Conservation (phyloP, 1,284 basidiomycete species). For the Naganishia albida region DNA sequence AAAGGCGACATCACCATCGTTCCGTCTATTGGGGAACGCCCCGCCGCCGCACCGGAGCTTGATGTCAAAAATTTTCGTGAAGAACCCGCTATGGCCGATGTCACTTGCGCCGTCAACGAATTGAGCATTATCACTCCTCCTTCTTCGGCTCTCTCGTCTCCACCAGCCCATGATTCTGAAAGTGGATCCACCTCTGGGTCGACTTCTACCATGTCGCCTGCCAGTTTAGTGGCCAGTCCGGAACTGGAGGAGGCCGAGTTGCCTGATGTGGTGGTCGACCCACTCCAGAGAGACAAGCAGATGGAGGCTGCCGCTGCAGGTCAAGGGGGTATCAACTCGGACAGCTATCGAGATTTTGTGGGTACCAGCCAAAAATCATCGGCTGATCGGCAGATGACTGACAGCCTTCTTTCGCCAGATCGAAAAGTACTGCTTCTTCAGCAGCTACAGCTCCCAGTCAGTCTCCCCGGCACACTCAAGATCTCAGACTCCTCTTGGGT, state of each 20-base stretch:
- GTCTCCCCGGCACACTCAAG: constrained; percentile 31
- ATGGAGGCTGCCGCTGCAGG: constrained; percentile 38
- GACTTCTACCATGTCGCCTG: constrained; percentile 37
- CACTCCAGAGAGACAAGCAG: constrained; percentile 37
- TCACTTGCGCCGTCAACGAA: constrained; percentile 39
- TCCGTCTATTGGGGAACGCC: background rate
- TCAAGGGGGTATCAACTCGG: constrained; percentile 37
- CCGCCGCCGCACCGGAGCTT: background rate
- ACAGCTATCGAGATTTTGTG: constrained; percentile 51
- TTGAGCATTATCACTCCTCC: constrained; percentile 47
- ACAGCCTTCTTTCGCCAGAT: constrained; percentile 38
- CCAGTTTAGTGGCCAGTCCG: constrained; percentile 31
- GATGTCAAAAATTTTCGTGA: constrained; percentile 17
- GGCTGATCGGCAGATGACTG: background rate
- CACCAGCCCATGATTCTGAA: constrained; percentile 37
- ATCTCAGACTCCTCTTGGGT: constrained; percentile 28
- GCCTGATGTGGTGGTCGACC: constrained; percentile 36
- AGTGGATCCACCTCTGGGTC: constrained; percentile 37
- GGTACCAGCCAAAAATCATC: constrained; percentile 28
- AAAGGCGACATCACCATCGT: background rate
- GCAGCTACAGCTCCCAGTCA: constrained; percentile 36
- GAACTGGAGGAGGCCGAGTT: constrained; percentile 6
- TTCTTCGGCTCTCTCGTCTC: constrained; percentile 49
- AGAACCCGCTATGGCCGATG: constrained; percentile 39
- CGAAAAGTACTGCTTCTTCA: constrained; percentile 55